These are phyloP conservation scores for Syzygium syzygioides DNA, from an alignment of 441 rosid genomes.

Conservation along the genomic window DNA sequence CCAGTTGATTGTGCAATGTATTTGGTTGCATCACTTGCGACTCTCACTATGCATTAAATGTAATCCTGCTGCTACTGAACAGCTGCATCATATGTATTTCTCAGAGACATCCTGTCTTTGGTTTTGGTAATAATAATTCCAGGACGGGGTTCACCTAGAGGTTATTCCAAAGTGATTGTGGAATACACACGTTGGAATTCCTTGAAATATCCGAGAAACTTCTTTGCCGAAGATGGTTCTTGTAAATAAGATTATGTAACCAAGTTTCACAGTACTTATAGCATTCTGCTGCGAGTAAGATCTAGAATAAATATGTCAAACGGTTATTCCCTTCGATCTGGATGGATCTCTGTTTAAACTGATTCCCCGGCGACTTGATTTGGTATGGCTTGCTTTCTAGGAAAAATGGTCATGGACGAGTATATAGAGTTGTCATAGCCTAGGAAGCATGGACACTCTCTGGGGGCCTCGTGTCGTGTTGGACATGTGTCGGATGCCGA, in stretches of 20 bases:
- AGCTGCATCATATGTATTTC: background rate
- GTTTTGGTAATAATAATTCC: background rate
- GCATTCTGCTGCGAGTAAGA: background rate
- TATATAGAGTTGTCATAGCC: too few species aligned
- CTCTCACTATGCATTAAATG: background rate
- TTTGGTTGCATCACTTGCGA: background rate
- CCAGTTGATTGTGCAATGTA: background rate
- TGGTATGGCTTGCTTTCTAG: too few species aligned
- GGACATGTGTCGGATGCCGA: too few species aligned
- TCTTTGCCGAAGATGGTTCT: background rate
- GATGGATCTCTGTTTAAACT: background rate
- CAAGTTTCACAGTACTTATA: background rate
- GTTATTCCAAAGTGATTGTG: background rate
- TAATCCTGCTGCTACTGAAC: background rate
- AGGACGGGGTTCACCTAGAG: background rate
- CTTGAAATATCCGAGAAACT: background rate
- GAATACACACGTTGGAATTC: too few species aligned
- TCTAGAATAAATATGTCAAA: background rate
- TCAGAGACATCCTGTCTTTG: too few species aligned
- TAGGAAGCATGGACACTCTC: too few species aligned
- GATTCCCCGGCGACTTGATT: too few species aligned
- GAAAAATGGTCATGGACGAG: too few species aligned
- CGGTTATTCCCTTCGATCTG: background rate
- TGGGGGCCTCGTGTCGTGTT: too few species aligned
- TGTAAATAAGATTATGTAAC: background rate